These are phyloP conservation scores for Periconia macrospinosa DNA, from an alignment of 2,329 filamentous ascomycete genomes.

Conservation along the genomic window DNA sequence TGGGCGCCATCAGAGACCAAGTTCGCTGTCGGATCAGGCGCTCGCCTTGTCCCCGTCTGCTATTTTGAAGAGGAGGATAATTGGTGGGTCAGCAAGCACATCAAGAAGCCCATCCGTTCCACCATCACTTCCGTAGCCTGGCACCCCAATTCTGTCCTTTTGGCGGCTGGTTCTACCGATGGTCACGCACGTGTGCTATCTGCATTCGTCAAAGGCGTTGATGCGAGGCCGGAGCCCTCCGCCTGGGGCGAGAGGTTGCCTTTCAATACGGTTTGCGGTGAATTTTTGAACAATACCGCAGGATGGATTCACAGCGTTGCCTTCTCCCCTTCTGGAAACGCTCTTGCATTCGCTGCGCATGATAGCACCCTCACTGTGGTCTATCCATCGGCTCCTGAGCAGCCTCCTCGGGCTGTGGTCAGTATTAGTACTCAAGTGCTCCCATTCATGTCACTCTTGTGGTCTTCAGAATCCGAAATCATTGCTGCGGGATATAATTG, in stretches of 20 bases:
- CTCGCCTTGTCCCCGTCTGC: constrained; percentile 92
- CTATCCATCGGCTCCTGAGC: constrained; percentile 88
- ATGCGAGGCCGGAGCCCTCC: constrained; percentile 79
- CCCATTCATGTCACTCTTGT: constrained; percentile 89
- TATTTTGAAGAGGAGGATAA: constrained; percentile 99
- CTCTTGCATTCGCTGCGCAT: constrained; percentile 91
- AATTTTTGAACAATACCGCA: constrained; percentile 93
- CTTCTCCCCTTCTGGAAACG: constrained; percentile 90
- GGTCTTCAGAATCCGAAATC: constrained; percentile 90
- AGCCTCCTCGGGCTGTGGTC: constrained; percentile 86
- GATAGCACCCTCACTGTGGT: constrained; percentile 97
- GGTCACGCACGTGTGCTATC: constrained; percentile 95
- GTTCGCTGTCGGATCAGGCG: constrained; percentile 95
- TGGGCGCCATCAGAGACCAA: constrained; percentile 98
- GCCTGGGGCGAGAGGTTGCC: constrained; percentile 94
- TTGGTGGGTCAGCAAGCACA: constrained; percentile 99
- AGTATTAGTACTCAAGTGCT: constrained; percentile 87
- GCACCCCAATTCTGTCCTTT: constrained; percentile 95
- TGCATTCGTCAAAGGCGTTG: constrained; percentile 93
- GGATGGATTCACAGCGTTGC: constrained; percentile 94
- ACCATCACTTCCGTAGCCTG: constrained; percentile 94
- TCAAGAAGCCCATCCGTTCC: constrained; percentile 98
- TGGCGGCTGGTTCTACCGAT: constrained; percentile 95
- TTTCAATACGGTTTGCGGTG: constrained; percentile 98
- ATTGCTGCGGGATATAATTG: constrained; percentile 89